These are phyloP conservation scores for Naganishia liquefaciens DNA, from an alignment of 1,284 basidiomycete genomes.

Conservation along the genomic window DNA sequence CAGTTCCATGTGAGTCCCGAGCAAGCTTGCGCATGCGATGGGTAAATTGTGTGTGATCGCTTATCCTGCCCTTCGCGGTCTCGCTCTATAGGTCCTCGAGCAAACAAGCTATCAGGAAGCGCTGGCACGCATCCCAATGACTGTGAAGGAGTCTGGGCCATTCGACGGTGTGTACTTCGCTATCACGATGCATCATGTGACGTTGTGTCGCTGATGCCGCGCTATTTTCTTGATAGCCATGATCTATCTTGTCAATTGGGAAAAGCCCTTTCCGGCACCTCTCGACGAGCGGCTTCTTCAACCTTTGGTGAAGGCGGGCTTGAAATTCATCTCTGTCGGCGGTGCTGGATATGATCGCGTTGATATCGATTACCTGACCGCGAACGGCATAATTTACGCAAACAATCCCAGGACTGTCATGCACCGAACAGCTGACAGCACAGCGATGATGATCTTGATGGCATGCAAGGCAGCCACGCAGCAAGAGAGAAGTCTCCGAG, in stretches of 20 bases:
- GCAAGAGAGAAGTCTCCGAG: slow-evolving; percentile 27
- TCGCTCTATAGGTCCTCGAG: slow-evolving; percentile 9
- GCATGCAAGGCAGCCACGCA: slow-evolving; percentile 25
- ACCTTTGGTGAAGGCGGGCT: slow-evolving; percentile 6
- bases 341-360: slow-evolving; percentile 89
- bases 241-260: slow-evolving; percentile 16
- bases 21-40: background rate
- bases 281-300: slow-evolving; percentile 11
- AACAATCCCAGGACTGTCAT: slow-evolving; percentile 26
- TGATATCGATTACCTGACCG: slow-evolving; percentile 59
- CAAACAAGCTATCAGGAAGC: slow-evolving; percentile 15
- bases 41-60: background rate
- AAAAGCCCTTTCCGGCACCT: slow-evolving; percentile 10
- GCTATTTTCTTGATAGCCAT: background rate
- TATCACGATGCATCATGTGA: background rate
- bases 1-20: slow-evolving; percentile 20
- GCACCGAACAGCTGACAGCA: slow-evolving; percentile 29
- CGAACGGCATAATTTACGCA: slow-evolving; percentile 14
- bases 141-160: background rate
- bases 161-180: slow-evolving; percentile 7
- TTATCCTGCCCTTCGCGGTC: background rate
- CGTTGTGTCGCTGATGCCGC: background rate
- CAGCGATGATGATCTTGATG: slow-evolving; percentile 33
- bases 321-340: slow-evolving; percentile 17
- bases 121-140: background rate